Evolutionary conservation across 2,329 filamentous ascomycete genomes (phyloP), one percentile per base, ranked within the genome.

Genomic region (Fusarium piperis): DNA sequence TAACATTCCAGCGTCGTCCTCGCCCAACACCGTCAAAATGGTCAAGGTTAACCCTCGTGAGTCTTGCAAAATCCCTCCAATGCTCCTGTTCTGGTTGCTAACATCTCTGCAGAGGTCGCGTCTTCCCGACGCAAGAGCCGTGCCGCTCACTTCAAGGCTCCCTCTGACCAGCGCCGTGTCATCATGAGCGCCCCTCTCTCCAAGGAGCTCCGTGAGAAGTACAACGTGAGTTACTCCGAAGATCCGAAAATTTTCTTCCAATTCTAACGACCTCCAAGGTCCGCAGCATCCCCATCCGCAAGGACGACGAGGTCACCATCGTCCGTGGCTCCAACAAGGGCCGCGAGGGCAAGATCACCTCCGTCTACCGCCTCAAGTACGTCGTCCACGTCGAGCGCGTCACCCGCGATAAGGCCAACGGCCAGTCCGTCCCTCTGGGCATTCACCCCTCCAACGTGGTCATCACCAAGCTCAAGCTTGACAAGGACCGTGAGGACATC

Each of bases 281-380:
- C 85, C 94, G 94, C 89, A 92, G 91, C 85, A 97, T 98, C 85
- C 96, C 95, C 83, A 91, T 98, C 89, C 94, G 95, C 89, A 97
- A 97, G 89, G 95, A 97, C 83, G 93, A 97, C 87, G 94, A 97
- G 88, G 94, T 98, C 83, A 89, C 89, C 83, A 93, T 99, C 81
- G 92, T 95, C 83, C 95, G 96, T 79, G 96, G 96, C 81, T 88
- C 89, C 87, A 93, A 97, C 91, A 98, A 98, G 91, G 96, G 95
- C 83, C 94, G 94, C 82, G 95, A 98, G 89, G 96, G 96, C 89
- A 98, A 98, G 90, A 90, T 99, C 87, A 95, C 92, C 81, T 94
- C 93, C 81, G 95, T 98, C 85, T 99, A 97, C 92, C 94, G 94
- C 85, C 93, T 97, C 82, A 98, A 98, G 88, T 99, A 96, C 87